Percentiles rank a stretch among this genome's conserved stretches.
These are phyloP conservation scores for Daedaleopsis sinensis DNA, from an alignment of 768 basidiomycete species.

Conservation along the genomic window DNA sequence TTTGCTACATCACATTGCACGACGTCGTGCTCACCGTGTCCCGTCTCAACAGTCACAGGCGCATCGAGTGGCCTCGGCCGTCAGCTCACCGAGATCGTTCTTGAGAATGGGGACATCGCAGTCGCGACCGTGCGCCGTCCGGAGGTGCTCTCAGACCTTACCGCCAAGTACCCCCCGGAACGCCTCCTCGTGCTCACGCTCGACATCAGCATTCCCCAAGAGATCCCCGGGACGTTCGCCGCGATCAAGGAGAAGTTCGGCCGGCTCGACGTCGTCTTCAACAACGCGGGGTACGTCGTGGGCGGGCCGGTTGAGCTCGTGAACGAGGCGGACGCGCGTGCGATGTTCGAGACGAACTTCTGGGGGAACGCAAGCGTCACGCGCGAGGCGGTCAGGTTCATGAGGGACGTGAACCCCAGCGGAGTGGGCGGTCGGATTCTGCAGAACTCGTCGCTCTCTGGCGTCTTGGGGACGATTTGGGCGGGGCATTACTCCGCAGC, in stretches of 20 bases:
- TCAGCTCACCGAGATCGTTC: conserved; percentile 20
- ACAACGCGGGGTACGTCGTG: conserved; percentile 36
- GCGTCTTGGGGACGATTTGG: not conserved
- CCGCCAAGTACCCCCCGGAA: conserved; percentile 13
- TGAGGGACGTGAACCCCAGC: conserved; percentile 30
- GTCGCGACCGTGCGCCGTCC: conserved; percentile 25
- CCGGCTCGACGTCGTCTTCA: conserved; percentile 37
- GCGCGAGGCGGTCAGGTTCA: conserved; percentile 31
- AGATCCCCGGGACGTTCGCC: conserved; percentile 25
- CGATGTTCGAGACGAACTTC: conserved; percentile 37
- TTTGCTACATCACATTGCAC: too few species aligned
- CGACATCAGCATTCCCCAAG: conserved; percentile 32
- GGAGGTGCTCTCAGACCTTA: conserved; percentile 17
- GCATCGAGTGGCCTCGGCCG: conserved; percentile 28
- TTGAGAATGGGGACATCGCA: conserved; percentile 23
- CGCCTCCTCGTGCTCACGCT: conserved; percentile 33
- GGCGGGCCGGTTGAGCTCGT: conserved; percentile 30
- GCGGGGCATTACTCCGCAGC: conserved; percentile 11
- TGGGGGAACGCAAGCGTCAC: conserved; percentile 34
- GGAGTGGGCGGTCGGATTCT: conserved; percentile 14
- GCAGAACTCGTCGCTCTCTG: conserved; percentile 10
- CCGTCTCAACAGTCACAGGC: conserved; percentile 28
- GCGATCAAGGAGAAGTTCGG: conserved; percentile 30
- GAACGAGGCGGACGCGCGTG: conserved; percentile 30
- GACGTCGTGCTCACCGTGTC: too few species aligned